Evolutionary conservation across 192 early-diverging fungal genomes (phyloP).

Genomic region (Linnemannia exigua): DNA sequence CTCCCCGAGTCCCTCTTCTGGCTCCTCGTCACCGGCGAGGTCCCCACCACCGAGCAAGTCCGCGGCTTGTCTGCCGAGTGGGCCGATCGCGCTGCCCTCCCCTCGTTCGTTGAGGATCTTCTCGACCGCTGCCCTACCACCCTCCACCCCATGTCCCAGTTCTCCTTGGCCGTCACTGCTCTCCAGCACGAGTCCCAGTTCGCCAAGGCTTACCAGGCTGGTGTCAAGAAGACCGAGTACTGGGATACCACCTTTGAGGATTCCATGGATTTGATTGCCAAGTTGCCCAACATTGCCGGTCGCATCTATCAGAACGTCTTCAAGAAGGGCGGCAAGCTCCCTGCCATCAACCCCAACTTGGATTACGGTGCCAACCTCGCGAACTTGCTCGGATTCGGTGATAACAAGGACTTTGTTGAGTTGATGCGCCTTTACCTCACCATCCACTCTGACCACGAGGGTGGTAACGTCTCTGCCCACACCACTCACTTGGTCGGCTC

Average conservation of each 20-base stretch:
- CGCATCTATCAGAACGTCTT: conserved; percentile 99
- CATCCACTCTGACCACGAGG: conserved; percentile 99
- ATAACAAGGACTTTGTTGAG: conserved; percentile 93
- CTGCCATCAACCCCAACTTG: conserved; percentile 85
- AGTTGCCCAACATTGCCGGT: conserved; percentile 95
- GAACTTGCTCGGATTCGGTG: conserved; percentile 90
- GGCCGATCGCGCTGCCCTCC: conserved; percentile 93
- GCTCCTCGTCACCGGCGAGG: conserved; percentile 96
- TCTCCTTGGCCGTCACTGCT: conserved; percentile 96
- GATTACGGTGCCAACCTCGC: conserved; percentile 98
- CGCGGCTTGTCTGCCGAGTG: conserved; percentile 92
- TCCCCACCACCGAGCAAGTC: conserved; percentile 93
- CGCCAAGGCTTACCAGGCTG: conserved; percentile 95
- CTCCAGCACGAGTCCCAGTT: conserved; percentile 97
- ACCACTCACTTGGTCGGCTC: conserved; percentile 93
- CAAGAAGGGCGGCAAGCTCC: conserved; percentile 92
- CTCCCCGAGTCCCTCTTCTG: conserved; percentile 98
- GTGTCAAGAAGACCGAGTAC: conserved; percentile 95
- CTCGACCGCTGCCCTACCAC: conserved; percentile 98
- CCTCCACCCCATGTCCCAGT: conserved; percentile 99
- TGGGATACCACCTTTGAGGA: conserved; percentile 98
- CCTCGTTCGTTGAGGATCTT: conserved; percentile 93
- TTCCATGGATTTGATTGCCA: conserved; percentile 98
- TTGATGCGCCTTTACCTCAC: conserved; percentile 99
- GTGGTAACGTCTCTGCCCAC: conserved; percentile 99